Base-by-base conservation (phyloP, 768 basidiomycete species). In the Kwoniella dendrophila region DNA sequence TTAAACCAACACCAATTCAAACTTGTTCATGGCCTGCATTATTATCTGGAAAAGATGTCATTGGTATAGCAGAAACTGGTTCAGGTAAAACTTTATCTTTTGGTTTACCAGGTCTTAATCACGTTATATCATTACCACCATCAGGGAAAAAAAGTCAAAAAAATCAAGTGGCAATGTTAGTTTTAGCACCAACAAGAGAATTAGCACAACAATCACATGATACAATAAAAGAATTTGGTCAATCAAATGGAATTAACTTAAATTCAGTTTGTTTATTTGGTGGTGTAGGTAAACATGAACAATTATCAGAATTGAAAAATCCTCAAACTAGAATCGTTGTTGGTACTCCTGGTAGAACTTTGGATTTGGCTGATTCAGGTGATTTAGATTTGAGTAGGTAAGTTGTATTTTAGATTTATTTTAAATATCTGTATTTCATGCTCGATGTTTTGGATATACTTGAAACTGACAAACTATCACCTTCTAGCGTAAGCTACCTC, bases 31-130 rank as follows among this genome's bases (percentile, higher is more conserved):
- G 94, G 94, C 92, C 94, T 1, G 86, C 90, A 33, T 86, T 90
- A 5, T 81, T 98, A 26, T 82, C 84, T 24, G 89, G 74, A 20
- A 66, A 78, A 32, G 81, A 98, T 76, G 90, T 95, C 0, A 87
- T 98, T 30, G 95, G 95, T 50, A 91, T 98, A 63, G 94, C 95
- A 6, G 94, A 98, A 82, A 98, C 95, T 1, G 95, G 95, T 70
- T 69, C 64, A 22, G 96, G 96, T 14, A 99, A 99, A 82, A 99
- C 96, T 0, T 84, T 97, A 16, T 90, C 92, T 1, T 99, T 99
- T 74, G 94, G 92, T 40, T 86, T 98, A 41, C 96, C 96, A 11
- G 93, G 91, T 1, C 82, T 95, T 41, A 82, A 86, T 8, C 85
- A 84, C 44, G 83, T 95, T 36, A 67, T 76, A 45, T 56, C 81